phyloP scores from a whole-genome alignment of 495 filamentous ascomycete genomes.

The Penicillium roqueforti region DNA sequence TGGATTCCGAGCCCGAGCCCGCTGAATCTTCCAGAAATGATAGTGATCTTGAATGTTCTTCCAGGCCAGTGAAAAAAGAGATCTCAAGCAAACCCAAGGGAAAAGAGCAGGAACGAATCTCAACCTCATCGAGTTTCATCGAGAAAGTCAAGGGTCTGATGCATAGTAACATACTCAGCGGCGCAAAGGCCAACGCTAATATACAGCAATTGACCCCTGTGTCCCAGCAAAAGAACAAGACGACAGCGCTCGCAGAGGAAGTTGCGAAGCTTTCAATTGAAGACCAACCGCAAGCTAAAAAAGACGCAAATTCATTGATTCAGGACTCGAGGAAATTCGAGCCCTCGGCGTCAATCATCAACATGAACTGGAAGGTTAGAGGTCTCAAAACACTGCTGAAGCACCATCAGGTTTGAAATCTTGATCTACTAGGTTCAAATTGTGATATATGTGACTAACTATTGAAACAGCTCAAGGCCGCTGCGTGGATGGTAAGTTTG shows the following conservation, averaged over 20 bases:
- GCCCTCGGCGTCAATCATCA: not conserved
- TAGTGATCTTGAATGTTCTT: not conserved
- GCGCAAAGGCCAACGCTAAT: not conserved
- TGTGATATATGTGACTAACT: conserved; percentile 7
- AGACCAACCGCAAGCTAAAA: conserved; percentile 8
- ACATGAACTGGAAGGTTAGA: conserved; percentile 37
- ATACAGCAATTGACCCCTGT: not conserved
- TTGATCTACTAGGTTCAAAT: not conserved
- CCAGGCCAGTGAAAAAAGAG: no score
- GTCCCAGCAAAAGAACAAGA: conserved; percentile 11
- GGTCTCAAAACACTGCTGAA: conserved; percentile 47
- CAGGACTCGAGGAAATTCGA: conserved; percentile 39
- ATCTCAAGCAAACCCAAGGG: not conserved
- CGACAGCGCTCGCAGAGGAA: conserved; percentile 20
- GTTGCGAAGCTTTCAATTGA: conserved; percentile 18
- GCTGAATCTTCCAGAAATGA: not conserved
- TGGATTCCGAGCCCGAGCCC: no score
- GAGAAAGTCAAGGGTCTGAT: not conserved
- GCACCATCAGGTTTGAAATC: conserved; percentile 42
- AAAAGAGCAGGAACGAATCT: not conserved
- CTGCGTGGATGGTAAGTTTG: conserved; percentile 49
- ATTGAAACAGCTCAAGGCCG: conserved; percentile 39
- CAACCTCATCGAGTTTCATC: not conserved
- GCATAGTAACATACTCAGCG: not conserved
- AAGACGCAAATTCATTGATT: conserved; percentile 16